phyloP scores from a whole-genome alignment of 306 rosid species.

The Alnus rubra region DNA sequence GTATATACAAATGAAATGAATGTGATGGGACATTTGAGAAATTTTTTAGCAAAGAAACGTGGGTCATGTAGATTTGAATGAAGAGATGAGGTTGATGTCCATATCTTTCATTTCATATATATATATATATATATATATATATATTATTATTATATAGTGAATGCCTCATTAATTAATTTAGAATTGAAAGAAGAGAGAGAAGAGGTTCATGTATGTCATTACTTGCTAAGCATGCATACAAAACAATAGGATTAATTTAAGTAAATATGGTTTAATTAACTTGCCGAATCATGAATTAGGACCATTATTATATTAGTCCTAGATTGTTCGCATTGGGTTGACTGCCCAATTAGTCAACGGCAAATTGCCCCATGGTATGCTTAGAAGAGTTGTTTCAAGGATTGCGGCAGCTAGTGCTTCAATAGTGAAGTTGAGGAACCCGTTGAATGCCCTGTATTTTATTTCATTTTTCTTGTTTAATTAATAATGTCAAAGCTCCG shows the following conservation, averaged over 20 bases:
- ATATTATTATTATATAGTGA: too few species aligned
- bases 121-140: too few species aligned
- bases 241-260: not conserved
- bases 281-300: not conserved
- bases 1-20: not conserved
- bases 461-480: too few species aligned
- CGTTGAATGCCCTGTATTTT: too few species aligned
- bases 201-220: too few species aligned
- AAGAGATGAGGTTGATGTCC: not conserved
- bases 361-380: not conserved
- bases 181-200: not conserved
- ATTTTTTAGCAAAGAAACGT: not conserved
- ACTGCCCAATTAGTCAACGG: not conserved
- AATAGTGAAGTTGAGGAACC: too few species aligned
- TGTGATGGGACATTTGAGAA: not conserved
- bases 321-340: not conserved
- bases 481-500: not conserved
- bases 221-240: not conserved
- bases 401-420: constrained; percentile 39
- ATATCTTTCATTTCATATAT: too few species aligned
- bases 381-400: not conserved
- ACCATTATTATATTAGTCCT: not conserved
- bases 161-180: too few species aligned
- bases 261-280: not conserved
- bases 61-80: not conserved